Percentiles rank a stretch among this genome's conserved stretches.
Conservation (phyloP, 768 basidiomycete genomes). For the Amanita exitialis region DNA sequence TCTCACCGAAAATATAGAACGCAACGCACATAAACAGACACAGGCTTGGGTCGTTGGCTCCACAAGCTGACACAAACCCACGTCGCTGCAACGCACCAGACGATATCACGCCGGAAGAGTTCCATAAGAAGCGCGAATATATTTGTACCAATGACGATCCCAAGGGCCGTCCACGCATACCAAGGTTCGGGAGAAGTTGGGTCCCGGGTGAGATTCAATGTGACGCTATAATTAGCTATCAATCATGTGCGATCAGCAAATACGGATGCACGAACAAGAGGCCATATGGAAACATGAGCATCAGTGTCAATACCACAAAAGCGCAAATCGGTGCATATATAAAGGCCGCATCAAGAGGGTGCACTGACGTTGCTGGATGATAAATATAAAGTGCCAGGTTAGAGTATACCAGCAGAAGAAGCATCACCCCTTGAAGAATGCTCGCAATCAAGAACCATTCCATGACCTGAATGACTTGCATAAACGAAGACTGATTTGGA, state of each 20-base stretch:
- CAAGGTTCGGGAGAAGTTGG: slow-evolving; percentile 38
- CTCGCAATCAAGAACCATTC: slow-evolving; percentile 72
- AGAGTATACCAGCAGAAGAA: slow-evolving; percentile 67
- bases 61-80: slow-evolving; percentile 68
- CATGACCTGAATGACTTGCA: slow-evolving; percentile 36
- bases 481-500: background rate
- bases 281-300: slow-evolving; percentile 45
- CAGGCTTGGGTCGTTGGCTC: slow-evolving; percentile 49
- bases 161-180: slow-evolving; percentile 68
- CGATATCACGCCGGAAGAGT: slow-evolving; percentile 49
- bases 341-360: slow-evolving; percentile 70
- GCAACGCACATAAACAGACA: slow-evolving; percentile 49
- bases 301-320: slow-evolving; percentile 44
- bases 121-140: slow-evolving; percentile 45
- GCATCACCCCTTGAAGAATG: slow-evolving; percentile 58
- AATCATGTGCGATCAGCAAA: background rate
- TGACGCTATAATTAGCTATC: slow-evolving; percentile 34
- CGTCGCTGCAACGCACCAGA: slow-evolving; percentile 66
- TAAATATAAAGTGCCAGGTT: slow-evolving; percentile 73
- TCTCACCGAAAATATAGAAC: background rate
- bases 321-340: slow-evolving; percentile 85
- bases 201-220: slow-evolving; percentile 53
- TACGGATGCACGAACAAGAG: slow-evolving; percentile 37
- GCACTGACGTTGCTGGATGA: slow-evolving; percentile 43
- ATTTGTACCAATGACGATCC: slow-evolving; percentile 57